phyloP scores from a whole-genome alignment of 2,329 filamentous ascomycete species.

The Colletotrichum agaves region DNA sequence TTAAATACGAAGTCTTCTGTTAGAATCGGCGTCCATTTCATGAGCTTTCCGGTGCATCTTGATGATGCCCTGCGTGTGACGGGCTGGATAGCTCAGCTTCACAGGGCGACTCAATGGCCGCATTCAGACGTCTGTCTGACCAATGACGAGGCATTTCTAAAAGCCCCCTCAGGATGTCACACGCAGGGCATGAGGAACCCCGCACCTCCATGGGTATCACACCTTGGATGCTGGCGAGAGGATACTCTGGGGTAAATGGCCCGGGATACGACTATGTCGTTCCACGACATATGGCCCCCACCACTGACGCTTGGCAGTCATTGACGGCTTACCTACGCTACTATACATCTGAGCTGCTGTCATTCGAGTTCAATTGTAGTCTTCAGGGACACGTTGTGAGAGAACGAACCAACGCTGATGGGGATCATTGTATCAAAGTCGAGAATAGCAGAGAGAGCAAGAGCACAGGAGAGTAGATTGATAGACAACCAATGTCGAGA shows the following conservation, averaged over 20 bases:
- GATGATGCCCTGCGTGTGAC: conserved; percentile 30
- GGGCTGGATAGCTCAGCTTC: not conserved
- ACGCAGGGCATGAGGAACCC: conserved; percentile 41
- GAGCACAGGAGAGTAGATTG: too few species aligned
- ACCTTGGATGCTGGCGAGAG: conserved; percentile 1
- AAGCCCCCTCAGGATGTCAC: conserved; percentile 2
- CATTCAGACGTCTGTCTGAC: conserved; percentile 6
- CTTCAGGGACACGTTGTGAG: too few species aligned
- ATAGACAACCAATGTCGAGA: too few species aligned
- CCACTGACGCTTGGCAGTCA: not conserved
- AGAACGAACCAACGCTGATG: too few species aligned
- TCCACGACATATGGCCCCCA: not conserved
- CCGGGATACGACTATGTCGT: conserved; percentile 2
- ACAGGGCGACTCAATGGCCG: not conserved
- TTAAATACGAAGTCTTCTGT: conserved; percentile 4
- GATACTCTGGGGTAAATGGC: conserved; percentile 28
- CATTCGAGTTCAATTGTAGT: too few species aligned
- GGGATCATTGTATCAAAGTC: too few species aligned
- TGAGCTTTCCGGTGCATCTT: not conserved
- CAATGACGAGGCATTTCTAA: conserved; percentile 1
- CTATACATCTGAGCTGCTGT: not conserved
- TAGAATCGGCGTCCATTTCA: not conserved
- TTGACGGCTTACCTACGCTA: not conserved
- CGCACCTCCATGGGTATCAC: conserved; percentile 13
- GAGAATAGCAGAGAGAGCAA: too few species aligned